Evolutionary conservation across 257 asterid genomes (phyloP).

Genomic region (Scutellaria minor): DNA sequence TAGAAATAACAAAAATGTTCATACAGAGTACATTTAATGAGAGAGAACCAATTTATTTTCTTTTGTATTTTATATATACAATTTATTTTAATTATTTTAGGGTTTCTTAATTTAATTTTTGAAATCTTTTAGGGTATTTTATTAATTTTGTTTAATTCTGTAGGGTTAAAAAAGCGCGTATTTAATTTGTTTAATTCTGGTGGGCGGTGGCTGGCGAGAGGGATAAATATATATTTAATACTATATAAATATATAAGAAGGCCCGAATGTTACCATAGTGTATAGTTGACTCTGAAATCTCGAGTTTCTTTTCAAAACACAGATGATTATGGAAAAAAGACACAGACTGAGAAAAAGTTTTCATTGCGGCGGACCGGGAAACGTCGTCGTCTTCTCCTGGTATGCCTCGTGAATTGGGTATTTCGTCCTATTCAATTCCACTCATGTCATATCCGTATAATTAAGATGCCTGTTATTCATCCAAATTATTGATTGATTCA

Average conservation of each 20-base stretch:
- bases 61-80: no score
- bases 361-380: slow-evolving; percentile 45
- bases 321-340: slow-evolving; percentile 19
- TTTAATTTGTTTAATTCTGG: neutral
- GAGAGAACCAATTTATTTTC: no score
- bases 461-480: neutral
- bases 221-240: no score
- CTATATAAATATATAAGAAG: no score
- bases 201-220: no score
- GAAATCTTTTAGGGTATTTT: no score
- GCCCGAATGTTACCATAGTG: neutral
- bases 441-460: slow-evolving; percentile 12
- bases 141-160: no score
- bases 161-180: no score
- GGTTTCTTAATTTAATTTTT: no score
- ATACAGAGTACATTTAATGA: no score
- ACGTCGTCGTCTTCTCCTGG: slow-evolving; percentile 39
- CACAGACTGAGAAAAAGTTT: slow-evolving; percentile 21
- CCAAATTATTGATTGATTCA: slow-evolving; percentile 31
- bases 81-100: no score
- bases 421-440: slow-evolving; percentile 20
- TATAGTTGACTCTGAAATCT: slow-evolving; percentile 16
- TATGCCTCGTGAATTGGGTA: slow-evolving; percentile 39
- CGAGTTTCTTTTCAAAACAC: slow-evolving; percentile 28
- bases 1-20: no score